Base-by-base conservation (phyloP, 2,329 filamentous ascomycete species). In the Thelonectria blattea region DNA sequence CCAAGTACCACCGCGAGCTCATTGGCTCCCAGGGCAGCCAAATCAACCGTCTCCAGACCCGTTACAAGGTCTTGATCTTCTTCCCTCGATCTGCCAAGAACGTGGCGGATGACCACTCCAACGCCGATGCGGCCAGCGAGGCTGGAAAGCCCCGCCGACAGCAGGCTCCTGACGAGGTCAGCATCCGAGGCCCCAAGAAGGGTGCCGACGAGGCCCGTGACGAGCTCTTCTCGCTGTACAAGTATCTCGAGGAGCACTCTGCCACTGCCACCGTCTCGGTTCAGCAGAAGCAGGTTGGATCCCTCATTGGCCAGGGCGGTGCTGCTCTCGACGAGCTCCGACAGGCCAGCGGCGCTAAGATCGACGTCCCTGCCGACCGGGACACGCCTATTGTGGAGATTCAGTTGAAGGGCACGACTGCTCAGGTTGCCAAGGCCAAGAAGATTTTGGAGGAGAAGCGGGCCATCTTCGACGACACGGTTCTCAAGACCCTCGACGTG, bases 21-120 rank as follows among this genome's bases (percentile, higher is more conserved):
- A 99, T 99, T 69, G 95, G 95, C 50, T 86, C 91, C 18, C 89
- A 91, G 71, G 95, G 95, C 61, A 87, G 83, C 72, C 91, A 96
- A 74, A 94, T 99, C 72, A 95, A 95, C 79, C 90, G 91, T 67
- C 85, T 99, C 22, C 93, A 99, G 78, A 92, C 89, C 57, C 90
- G 93, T 48, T 97, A 99, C 82, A 90, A 91, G 73, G 95, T 99
- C 43, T 88, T 93, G 64, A 95, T 99, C 70, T 94, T 97, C 79
- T 99, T 99, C 82, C 95, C 95, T 11, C 84, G 84, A 55, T 82
- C 83, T 7, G 80, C 80, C 42, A 91, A 93, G 73, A 69, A 64
- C 41, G 79, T 75, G 53, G 83, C 85, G 61, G 91, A 95, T 61
- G 92, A 96, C 58, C 85, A 88, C 60, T 86, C 88, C 14, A 85